Percentiles rank a stretch among this genome's conserved stretches.
These are phyloP conservation scores for Ophiostoma triangulosporum DNA, from an alignment of 2,329 filamentous ascomycete genomes.

Conservation along the genomic window DNA sequence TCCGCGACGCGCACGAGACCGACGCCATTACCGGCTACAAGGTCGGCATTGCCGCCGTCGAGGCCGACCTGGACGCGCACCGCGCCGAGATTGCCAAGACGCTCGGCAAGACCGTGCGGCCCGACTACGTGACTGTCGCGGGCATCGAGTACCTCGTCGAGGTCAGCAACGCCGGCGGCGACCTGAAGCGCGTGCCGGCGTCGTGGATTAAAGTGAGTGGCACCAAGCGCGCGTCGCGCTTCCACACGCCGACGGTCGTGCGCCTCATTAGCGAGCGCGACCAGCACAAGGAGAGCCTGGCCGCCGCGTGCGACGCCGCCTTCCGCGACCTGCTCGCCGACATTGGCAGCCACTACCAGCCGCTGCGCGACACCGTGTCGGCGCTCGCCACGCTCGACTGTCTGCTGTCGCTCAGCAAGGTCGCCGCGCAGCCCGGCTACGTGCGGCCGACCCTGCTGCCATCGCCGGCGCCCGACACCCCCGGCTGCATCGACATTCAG, in stretches of 20 bases:
- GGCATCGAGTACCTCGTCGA: constrained; percentile 94
- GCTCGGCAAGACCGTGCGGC: constrained; percentile 55
- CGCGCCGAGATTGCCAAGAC: constrained; percentile 56
- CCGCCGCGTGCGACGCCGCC: constrained; percentile 77
- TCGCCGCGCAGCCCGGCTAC: constrained; percentile 81
- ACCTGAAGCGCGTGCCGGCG: constrained; percentile 77
- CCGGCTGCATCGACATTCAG: constrained; percentile 48
- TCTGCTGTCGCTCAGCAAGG: constrained; percentile 69
- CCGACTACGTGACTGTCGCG: constrained; percentile 63
- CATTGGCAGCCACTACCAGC: constrained; percentile 75
- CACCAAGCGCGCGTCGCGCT: constrained; percentile 82
- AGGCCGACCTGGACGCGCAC: constrained; percentile 75
- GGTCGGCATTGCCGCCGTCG: constrained; percentile 78
- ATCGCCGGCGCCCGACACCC: constrained; percentile 33
- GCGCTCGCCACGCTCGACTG: constrained; percentile 81
- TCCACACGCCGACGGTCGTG: constrained; percentile 86
- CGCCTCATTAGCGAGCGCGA: constrained; percentile 75
- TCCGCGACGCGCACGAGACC: constrained; percentile 74
- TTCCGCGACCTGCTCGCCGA: constrained; percentile 59
- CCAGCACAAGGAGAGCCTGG: constrained; percentile 86
- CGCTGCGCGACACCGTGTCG: constrained; percentile 76
- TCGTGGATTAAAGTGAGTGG: constrained; percentile 92
- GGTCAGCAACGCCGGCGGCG: constrained; percentile 52
- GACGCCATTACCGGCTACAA: constrained; percentile 84
- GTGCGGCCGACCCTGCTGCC: constrained; percentile 46